Base-by-base conservation (phyloP, 176 grass and related monocot genomes). In the Areca catechu region DNA sequence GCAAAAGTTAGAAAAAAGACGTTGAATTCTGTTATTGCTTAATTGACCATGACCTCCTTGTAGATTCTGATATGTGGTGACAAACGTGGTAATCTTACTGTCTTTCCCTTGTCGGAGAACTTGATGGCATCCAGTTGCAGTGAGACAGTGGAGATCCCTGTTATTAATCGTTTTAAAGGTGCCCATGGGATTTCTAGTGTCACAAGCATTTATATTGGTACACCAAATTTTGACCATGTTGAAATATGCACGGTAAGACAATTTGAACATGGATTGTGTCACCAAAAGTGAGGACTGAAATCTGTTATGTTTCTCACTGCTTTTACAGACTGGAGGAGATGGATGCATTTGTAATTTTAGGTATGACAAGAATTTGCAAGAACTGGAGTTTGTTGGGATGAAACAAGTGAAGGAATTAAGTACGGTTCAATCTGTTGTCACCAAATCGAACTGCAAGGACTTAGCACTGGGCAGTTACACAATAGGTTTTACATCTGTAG, bases 131-230 rank as follows among this genome's bases (percentile, higher is more conserved):
- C 61, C 58, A 71, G 57, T 24, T 54, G 23, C 34, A 53, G 63
- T 70, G 61, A 56, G 16, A 61, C 37, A 54, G 68, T 76, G 34
- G 53, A 77, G 72, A 75, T 88, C 47, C 47, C 72, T 79, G 43
- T 71, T 20, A 16, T 67, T 65, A 77, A 84, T 75, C 53, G 29
- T 77, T 97, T 97, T 74, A 97, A 81, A 90, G 83, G 92, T 57
- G 92, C 86, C 61, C 92, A 97, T 71, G 92, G 92, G 16, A 97
- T 97, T 88, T 90, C 83, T 62, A 88, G 75, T 69, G 86, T 97
- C 65, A 91, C 80, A 55, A 91, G 74, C 74, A 67, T 91, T 82
- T 77, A 53, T 74, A 77, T 88, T 74, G 70, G 60, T 59, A 70
- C 60, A 51, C 74, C 75, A 56, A 60, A 70, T 65, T 68, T 59